phyloP scores from a whole-genome alignment of 805 yeast species.

The Metschnikowia lochheadii region DNA sequence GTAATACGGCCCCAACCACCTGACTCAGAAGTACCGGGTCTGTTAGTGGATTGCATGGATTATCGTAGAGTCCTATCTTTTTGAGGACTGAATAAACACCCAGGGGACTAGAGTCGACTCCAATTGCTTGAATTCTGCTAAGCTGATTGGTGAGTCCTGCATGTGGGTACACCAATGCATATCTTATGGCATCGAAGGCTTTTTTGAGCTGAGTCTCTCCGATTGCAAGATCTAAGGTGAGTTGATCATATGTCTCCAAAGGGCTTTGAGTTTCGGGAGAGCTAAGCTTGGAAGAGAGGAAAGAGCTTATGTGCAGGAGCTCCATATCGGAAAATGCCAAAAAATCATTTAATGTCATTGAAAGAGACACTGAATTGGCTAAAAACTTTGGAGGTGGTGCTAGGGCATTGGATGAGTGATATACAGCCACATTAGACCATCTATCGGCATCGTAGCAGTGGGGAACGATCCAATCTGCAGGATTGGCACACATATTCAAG shows the following conservation, averaged over 20 bases:
- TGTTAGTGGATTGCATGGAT: constrained; percentile 20
- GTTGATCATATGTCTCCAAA: constrained; percentile 18
- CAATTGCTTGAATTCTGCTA: constrained; percentile 6
- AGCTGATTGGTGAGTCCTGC: constrained; percentile 13
- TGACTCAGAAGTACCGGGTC: constrained; percentile 29
- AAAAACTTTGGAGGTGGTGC: constrained; percentile 20
- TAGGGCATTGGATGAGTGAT: constrained; percentile 26
- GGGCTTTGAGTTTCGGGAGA: not conserved
- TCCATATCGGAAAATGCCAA: constrained; percentile 8
- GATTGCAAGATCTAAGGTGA: constrained; percentile 25
- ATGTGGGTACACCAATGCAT: constrained; percentile 32
- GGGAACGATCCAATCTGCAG: constrained; percentile 27
- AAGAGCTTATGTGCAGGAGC: constrained; percentile 4
- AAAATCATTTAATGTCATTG: constrained; percentile 13
- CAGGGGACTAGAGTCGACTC: constrained; percentile 6
- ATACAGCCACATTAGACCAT: constrained; percentile 19
- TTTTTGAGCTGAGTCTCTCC: constrained; percentile 26
- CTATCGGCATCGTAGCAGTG: constrained; percentile 7
- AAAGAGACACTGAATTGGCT: constrained; percentile 21
- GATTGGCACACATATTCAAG: constrained; percentile 21
- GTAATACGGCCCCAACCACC: constrained; percentile 19
- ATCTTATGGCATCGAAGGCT: constrained; percentile 28
- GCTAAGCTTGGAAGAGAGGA: not conserved
- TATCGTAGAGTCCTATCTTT: constrained; percentile 22
- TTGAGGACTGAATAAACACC: constrained; percentile 15